phyloP scores from a whole-genome alignment of 2,329 filamentous ascomycete genomes.

The Dothideomycetes sp. region DNA sequence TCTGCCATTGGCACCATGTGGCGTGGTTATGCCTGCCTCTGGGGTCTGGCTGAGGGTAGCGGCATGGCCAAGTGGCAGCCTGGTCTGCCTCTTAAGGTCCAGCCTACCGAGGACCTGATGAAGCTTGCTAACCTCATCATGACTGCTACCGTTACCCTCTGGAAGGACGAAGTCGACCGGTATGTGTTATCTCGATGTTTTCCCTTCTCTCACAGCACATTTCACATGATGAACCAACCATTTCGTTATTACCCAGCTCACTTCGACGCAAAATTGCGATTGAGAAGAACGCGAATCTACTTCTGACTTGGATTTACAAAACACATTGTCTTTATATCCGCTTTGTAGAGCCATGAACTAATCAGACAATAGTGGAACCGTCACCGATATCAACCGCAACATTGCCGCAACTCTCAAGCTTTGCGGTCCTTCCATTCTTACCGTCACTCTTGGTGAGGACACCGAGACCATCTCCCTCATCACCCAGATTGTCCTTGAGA shows the following conservation, averaged over 20 bases:
- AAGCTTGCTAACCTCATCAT: slow-evolving; percentile 81
- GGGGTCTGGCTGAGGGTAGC: slow-evolving; percentile 72
- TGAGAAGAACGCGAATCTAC: slow-evolving; percentile 73
- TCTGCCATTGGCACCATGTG: slow-evolving; percentile 84
- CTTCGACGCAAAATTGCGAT: slow-evolving; percentile 81
- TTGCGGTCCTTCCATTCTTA: slow-evolving; percentile 77
- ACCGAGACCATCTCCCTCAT: no score
- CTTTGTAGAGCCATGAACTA: neutral
- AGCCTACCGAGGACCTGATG: slow-evolving; percentile 67
- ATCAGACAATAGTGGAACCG: slow-evolving; percentile 52
- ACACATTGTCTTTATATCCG: no score
- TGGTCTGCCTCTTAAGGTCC: slow-evolving; percentile 70
- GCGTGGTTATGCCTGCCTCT: slow-evolving; percentile 86
- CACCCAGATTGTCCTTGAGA: slow-evolving; percentile 60
- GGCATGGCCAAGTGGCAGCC: slow-evolving; percentile 75
- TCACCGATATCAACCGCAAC: slow-evolving; percentile 93
- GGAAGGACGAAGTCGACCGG: slow-evolving; percentile 87
- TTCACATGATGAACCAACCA: slow-evolving; percentile 65
- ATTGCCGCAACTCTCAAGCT: slow-evolving; percentile 82
- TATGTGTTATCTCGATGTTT: slow-evolving; percentile 44
- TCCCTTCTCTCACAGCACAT: slow-evolving; percentile 4
- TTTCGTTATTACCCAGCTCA: slow-evolving; percentile 98
- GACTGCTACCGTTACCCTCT: slow-evolving; percentile 71
- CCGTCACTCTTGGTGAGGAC: slow-evolving; percentile 49
- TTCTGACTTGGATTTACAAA: slow-evolving; percentile 6